Conservation (phyloP, 805 yeast genomes). For the Saccharomycopsis fibuligera region DNA sequence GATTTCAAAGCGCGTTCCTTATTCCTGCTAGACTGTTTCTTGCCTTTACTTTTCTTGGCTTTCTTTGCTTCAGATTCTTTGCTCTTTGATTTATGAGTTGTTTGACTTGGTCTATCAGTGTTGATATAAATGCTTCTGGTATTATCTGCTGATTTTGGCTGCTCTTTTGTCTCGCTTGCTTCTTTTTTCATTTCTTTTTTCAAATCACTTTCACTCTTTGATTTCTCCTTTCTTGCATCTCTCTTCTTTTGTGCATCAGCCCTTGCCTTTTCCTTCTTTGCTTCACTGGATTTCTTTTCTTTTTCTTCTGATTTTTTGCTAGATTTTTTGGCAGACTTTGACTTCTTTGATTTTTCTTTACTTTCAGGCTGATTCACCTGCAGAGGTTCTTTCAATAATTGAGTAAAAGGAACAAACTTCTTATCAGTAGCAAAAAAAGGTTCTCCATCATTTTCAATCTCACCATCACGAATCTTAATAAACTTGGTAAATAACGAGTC, state of each 20-base stretch:
- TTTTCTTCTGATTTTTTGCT: not conserved
- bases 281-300: not conserved
- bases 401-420: not conserved
- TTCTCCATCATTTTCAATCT: not conserved
- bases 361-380: not conserved
- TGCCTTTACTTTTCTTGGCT: no score
- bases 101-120: no score
- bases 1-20: no score
- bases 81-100: no score
- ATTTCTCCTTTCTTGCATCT: not conserved
- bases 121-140: no score
- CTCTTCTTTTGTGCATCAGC: not conserved
- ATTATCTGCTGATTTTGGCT: no score
- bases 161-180: not conserved
- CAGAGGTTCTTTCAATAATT: not conserved
- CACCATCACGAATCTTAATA: not conserved
- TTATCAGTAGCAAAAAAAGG: not conserved
- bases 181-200: not conserved
- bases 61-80: no score
- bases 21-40: no score
- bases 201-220: not conserved
- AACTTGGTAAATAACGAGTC: slow-evolving; percentile 1
- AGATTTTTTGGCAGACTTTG: not conserved
- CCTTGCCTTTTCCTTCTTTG: not conserved
- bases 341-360: not conserved